Percentiles rank a stretch among this genome's conserved stretches.
Conservation (phyloP, 495 filamentous ascomycete species). For the Hypomontagnella monticulosa region DNA sequence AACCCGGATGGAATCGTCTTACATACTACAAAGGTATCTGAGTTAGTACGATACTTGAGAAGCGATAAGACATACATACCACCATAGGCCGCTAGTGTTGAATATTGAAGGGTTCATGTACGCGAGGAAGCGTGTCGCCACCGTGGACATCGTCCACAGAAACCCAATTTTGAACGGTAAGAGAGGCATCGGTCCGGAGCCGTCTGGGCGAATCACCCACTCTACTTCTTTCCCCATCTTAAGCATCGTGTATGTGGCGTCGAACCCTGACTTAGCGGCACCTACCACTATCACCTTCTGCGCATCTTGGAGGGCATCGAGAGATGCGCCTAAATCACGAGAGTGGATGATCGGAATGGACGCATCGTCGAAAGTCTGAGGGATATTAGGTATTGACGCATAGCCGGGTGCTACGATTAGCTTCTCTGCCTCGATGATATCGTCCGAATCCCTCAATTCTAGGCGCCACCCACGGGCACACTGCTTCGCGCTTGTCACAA, state of each 20-base stretch:
- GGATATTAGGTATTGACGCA: conserved; percentile 68
- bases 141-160: too few relatives aligned
- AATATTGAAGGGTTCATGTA: conserved; percentile 46
- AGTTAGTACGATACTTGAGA: too few relatives aligned
- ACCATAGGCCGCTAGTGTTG: conserved; percentile 34
- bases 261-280: conserved; percentile 77
- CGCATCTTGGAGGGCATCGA: conserved; percentile 34
- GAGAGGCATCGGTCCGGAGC: conserved; percentile 65
- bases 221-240: conserved; percentile 69
- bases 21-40: too few relatives aligned
- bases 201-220: conserved; percentile 77
- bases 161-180: conserved; percentile 44
- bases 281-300: conserved; percentile 66
- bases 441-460: conserved; percentile 3
- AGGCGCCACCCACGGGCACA: conserved; percentile 12
- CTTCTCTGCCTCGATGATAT: conserved; percentile 52
- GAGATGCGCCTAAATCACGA: conserved; percentile 56
- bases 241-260: conserved; percentile 72
- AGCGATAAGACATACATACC: too few relatives aligned
- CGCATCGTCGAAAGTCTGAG: conserved; percentile 61
- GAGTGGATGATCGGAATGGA: conserved; percentile 69
- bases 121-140: conserved; percentile 34
- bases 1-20: too few relatives aligned
- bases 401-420: conserved; percentile 77
- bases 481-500: background rate